Percentiles rank a stretch among this genome's conserved stretches.
Conservation (phyloP, 139 green algal genomes). For the Edaphochlamys debaryana region DNA sequence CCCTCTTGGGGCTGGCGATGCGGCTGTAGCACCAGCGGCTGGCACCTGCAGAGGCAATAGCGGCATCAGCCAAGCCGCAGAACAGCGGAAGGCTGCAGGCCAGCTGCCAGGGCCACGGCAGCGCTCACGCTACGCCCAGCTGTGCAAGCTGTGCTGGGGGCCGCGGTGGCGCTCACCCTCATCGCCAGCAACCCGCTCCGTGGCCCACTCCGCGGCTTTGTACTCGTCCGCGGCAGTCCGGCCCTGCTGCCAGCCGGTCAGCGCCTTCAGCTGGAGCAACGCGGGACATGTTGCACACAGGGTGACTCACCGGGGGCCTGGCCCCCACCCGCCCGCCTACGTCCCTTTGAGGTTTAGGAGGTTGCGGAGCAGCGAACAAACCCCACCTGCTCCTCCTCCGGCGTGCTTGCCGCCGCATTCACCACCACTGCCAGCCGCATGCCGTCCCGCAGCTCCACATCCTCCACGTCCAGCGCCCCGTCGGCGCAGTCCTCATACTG, state of each 20-base stretch:
- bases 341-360: not conserved
- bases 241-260: not conserved
- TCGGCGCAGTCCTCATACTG: not conserved
- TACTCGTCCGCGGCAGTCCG: not conserved
- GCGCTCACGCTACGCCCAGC: too few relatives aligned
- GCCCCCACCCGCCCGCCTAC: too few relatives aligned
- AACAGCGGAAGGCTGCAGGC: not conserved
- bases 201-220: slow-evolving; percentile 12
- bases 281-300: not conserved
- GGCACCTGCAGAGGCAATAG: not conserved
- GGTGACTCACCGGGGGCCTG: too few relatives aligned
- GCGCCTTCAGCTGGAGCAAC: not conserved
- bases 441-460: slow-evolving; percentile 14
- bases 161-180: not conserved
- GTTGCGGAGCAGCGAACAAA: not conserved
- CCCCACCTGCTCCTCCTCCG: not conserved
- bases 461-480: not conserved
- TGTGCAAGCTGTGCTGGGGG: not conserved
- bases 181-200: not conserved
- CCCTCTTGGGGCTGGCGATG: not conserved
- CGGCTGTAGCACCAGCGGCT: not conserved
- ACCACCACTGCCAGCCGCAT: slow-evolving; percentile 26
- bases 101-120: not conserved
- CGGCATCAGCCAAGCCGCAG: not conserved
- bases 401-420: not conserved